A percentile compares a stretch with the other conserved stretches of the same genome.
Conservation (phyloP, 495 filamentous ascomycete species). For the Neurospora cerealis region DNA sequence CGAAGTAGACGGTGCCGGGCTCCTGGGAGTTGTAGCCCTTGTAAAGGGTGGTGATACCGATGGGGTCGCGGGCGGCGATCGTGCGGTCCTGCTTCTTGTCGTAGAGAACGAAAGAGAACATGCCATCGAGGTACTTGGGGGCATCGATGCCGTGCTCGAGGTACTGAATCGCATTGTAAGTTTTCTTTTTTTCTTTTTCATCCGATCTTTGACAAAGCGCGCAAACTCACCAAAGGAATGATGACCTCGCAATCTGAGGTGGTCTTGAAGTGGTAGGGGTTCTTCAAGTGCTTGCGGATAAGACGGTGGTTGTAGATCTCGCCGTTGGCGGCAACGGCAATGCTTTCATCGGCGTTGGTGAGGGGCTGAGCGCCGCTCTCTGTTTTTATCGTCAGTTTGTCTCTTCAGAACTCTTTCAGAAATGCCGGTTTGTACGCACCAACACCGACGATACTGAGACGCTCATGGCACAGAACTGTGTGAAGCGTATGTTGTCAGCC, state of each 20-base stretch:
- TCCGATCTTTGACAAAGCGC: neutral
- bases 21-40: constrained; percentile 78
- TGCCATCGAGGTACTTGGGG: constrained; percentile 91
- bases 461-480: constrained; percentile 90
- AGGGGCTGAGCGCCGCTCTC: constrained; percentile 89
- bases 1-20: constrained; percentile 84
- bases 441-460: constrained; percentile 94
- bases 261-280: constrained; percentile 87
- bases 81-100: constrained; percentile 86
- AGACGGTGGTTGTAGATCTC: constrained; percentile 99
- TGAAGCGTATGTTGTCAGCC: constrained; percentile 11
- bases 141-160: constrained; percentile 85
- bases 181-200: neutral
- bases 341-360: constrained; percentile 76
- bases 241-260: constrained; percentile 98
- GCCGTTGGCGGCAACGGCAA: constrained; percentile 94
- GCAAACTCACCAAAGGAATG: constrained; percentile 72
- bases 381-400: neutral
- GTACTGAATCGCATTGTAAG: constrained; percentile 47
- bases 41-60: constrained; percentile 96
- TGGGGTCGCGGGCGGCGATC: constrained; percentile 89
- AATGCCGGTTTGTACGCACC: constrained; percentile 15
- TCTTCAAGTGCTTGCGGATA: constrained; percentile 72
- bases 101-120: constrained; percentile 98
- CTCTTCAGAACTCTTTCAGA: neutral